phyloP scores from a whole-genome alignment of 257 asterid species.

The Capsicum baccatum region DNA sequence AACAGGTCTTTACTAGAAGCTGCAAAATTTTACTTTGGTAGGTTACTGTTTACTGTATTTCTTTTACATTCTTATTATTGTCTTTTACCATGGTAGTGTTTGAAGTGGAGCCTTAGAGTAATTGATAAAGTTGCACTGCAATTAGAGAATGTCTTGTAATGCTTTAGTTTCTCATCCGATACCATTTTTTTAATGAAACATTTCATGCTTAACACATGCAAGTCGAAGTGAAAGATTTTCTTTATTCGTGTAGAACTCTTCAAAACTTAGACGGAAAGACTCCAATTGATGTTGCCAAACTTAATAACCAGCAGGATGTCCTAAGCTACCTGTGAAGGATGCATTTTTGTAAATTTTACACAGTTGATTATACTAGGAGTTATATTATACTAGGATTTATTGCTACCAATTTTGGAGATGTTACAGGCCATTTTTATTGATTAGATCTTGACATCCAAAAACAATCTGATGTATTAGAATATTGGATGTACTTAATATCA shows the following conservation, averaged over 20 bases:
- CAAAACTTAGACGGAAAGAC: slow-evolving; percentile 97
- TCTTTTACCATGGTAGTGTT: not conserved
- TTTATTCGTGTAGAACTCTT: slow-evolving; percentile 68
- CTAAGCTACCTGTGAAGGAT: slow-evolving; percentile 90
- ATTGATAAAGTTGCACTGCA: too few species aligned
- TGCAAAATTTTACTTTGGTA: slow-evolving; percentile 31
- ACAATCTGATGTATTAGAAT: too few species aligned
- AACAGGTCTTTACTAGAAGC: slow-evolving; percentile 61
- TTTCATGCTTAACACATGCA: not conserved
- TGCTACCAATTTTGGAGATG: too few species aligned
- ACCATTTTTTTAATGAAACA: not conserved
- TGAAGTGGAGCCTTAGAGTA: too few species aligned
- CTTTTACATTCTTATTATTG: not conserved
- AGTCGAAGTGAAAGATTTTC: not conserved
- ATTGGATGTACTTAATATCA: too few species aligned
- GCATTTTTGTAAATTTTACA: slow-evolving; percentile 65
- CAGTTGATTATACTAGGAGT: too few species aligned
- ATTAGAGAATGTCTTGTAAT: not conserved
- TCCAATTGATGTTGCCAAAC: slow-evolving; percentile 94
- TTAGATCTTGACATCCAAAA: too few species aligned
- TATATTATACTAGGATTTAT: too few species aligned
- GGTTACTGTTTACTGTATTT: not conserved
- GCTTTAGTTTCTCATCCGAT: not conserved
- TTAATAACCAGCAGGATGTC: slow-evolving; percentile 84
- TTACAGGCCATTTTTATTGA: too few species aligned